phyloP scores from a whole-genome alignment of 306 rosid genomes.

The Begonia masoniana region DNA sequence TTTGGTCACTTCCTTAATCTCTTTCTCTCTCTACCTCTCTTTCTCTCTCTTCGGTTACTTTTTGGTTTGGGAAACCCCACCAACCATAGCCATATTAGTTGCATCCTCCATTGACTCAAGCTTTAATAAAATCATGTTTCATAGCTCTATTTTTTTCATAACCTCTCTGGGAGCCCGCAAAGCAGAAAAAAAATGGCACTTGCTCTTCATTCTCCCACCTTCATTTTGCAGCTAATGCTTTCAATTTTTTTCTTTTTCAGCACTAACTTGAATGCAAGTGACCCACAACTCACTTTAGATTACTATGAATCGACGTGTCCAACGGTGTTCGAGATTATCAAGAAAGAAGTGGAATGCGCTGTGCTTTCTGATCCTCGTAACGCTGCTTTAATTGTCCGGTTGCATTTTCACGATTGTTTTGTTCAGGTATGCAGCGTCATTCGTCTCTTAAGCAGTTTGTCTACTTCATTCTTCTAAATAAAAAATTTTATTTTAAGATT shows the following conservation, averaged over 20 bases:
- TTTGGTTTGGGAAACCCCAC: constrained; percentile 39
- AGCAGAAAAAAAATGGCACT: constrained; percentile 25
- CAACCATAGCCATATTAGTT: constrained; percentile 63
- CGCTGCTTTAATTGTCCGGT: constrained; percentile 52
- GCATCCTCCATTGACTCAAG: constrained; percentile 74
- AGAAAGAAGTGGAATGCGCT: constrained; percentile 63
- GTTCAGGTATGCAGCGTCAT: constrained; percentile 39
- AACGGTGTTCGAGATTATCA: constrained; percentile 43
- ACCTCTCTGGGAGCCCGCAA: constrained; percentile 8
- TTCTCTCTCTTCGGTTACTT: constrained; percentile 1
- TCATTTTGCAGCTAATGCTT: constrained; percentile 19
- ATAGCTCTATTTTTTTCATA: constrained; percentile 27
- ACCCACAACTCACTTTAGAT: constrained; percentile 45
- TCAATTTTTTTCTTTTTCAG: constrained; percentile 13
- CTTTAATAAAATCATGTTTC: constrained; percentile 19
- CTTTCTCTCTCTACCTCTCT: constrained; percentile 2
- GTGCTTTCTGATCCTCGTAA: constrained; percentile 56
- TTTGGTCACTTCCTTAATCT: constrained; percentile 35
- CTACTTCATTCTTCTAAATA: neutral
- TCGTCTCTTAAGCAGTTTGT: no score
- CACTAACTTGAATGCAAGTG: constrained; percentile 33
- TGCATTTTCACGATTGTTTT: constrained; percentile 91
- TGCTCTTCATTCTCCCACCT: constrained; percentile 17
- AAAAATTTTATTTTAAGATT: no score
- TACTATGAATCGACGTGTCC: constrained; percentile 74